Evolutionary conservation across 768 basidiomycete genomes (phyloP).

Genomic region (Boletus rex-veris): DNA sequence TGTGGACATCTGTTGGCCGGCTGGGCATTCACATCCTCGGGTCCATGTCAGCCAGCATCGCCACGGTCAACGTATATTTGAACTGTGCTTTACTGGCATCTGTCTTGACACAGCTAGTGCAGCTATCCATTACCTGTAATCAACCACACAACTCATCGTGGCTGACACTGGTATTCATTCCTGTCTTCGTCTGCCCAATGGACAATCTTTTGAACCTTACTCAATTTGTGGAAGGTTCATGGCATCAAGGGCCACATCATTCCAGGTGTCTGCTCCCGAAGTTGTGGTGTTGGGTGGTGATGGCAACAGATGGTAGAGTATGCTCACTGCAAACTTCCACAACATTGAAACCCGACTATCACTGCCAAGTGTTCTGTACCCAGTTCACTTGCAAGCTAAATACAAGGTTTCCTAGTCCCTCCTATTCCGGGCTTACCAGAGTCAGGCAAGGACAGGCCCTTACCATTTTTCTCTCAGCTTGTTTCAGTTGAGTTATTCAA

Average conservation of each 20-base stretch:
- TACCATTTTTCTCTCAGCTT: constrained; percentile 57
- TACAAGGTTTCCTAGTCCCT: constrained; percentile 45
- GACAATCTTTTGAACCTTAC: constrained; percentile 45
- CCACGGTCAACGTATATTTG: constrained; percentile 48
- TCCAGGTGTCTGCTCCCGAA: constrained; percentile 41
- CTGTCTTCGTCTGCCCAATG: constrained; percentile 52
- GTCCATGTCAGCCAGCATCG: constrained; percentile 53
- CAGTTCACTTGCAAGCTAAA: neutral
- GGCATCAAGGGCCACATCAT: constrained; percentile 50
- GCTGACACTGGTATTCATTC: constrained; percentile 52
- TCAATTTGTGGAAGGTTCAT: constrained; percentile 54
- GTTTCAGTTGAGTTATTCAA: constrained; percentile 58
- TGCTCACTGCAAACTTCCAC: constrained; percentile 37
- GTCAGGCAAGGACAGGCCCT: constrained; percentile 47
- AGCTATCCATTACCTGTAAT: constrained; percentile 47
- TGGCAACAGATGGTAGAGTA: constrained; percentile 45
- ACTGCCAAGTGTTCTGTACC: constrained; percentile 42
- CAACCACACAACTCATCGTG: constrained; percentile 45
- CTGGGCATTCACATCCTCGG: constrained; percentile 60
- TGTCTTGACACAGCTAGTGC: constrained; percentile 46
- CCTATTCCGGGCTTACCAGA: constrained; percentile 61
- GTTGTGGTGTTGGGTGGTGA: constrained; percentile 52
- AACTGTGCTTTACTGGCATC: constrained; percentile 41
- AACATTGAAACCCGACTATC: constrained; percentile 46
- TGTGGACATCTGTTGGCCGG: constrained; percentile 67